These are phyloP conservation scores for Hirschfeldia incana DNA, from an alignment of 345 rosid species.

Conservation along the genomic window DNA sequence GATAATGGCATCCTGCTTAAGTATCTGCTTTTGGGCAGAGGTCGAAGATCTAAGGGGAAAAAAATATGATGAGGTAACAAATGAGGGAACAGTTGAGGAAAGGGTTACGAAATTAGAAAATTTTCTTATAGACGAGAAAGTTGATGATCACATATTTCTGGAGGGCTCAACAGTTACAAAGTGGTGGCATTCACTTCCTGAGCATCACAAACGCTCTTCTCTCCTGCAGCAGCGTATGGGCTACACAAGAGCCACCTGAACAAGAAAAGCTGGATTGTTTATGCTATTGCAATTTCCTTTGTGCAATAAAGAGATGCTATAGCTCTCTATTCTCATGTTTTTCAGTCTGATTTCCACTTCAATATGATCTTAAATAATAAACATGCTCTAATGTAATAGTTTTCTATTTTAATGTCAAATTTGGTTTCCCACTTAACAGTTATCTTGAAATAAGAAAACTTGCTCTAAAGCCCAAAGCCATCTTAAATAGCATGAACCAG, in stretches of 20 bases:
- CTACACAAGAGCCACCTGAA: constrained; percentile 5
- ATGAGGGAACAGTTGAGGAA: no score
- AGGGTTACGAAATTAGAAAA: no score
- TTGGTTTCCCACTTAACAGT: constrained; percentile 30
- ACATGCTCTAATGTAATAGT: constrained; percentile 4
- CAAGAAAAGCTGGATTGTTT: not conserved
- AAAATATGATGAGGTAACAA: constrained; percentile 11
- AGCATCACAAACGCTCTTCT: constrained; percentile 15
- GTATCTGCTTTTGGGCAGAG: constrained; percentile 79
- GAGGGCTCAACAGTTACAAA: constrained; percentile 53
- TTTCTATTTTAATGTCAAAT: not conserved
- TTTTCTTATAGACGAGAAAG: no score
- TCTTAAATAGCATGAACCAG: not conserved
- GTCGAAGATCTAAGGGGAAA: constrained; percentile 63
- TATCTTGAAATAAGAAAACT: not conserved
- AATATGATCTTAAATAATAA: not conserved
- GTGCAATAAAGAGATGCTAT: constrained; percentile 12
- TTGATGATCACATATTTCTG: constrained; percentile 43
- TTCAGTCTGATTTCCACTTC: not conserved
- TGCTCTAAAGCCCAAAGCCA: not conserved
- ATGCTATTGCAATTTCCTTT: constrained; percentile 20
- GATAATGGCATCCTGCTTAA: not conserved
- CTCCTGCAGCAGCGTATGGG: not conserved
- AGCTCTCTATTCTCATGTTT: constrained; percentile 5
- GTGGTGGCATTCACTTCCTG: constrained; percentile 49